Evolutionary conservation across 305 asterid genomes (phyloP), one percentile per base, ranked within the genome.

Genomic region (Caryopteris hybrid): DNA sequence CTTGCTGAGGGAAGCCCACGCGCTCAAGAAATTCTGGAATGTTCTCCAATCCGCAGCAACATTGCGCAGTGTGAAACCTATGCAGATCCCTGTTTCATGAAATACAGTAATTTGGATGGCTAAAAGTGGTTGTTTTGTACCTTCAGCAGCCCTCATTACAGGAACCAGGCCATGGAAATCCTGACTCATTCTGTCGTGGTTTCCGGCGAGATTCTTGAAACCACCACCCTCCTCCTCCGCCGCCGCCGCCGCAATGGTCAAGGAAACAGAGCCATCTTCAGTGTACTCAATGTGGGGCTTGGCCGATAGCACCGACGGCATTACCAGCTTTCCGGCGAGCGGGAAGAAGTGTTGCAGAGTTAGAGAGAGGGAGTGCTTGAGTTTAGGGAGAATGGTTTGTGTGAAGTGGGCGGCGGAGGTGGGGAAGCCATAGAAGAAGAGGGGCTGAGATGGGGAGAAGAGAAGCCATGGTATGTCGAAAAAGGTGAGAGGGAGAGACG

Each of bases 21-120:
- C 64, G 70, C 69, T 76, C 82, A 87, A 50, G 78, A 87, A 87
- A 58, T 79, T 76, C 54, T 79, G 48, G 66, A 84, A 79, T 13
- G 86, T 79, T n/a, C 88, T 77, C 48, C 81, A 81, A 64, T 84
- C 94, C 2, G 83, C 86, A 0, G 47, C 86, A 39, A 67, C 91
- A 31, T 79, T 83, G 46, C 82, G 71, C 68, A 72, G 18, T 0
- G 83, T 54, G 70, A 83, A 81, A 4, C 91, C 94, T 5, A 84
- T 16, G 70, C 76, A 83, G n/a, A 87, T 33, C 45, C 94, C 91
- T 39, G 5, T 14, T 3, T 60, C 61, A 0, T 83, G 85, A 23
- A 87, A 87, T 0, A 85, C 52, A 4, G 89, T 87, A 2, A 85
- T 74, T 46, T 85, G 83, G 0, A 83, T 8, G 12, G 87, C 78